Evolutionary conservation across 2,329 filamentous ascomycete genomes (phyloP).

Genomic region (Talaromyces sp.): DNA sequence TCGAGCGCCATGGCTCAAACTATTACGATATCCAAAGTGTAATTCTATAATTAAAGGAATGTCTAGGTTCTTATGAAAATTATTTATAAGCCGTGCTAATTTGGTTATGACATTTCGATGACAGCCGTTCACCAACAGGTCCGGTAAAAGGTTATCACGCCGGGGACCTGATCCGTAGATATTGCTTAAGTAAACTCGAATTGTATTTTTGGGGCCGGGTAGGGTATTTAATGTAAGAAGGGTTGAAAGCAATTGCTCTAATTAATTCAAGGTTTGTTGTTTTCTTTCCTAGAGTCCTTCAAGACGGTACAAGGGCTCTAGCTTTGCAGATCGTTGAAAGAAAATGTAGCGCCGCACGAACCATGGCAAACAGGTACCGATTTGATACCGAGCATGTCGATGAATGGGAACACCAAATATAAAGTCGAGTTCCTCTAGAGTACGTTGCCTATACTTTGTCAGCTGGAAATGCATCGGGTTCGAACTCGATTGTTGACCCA

Average conservation of each 20-base stretch:
- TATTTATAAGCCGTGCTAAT: not conserved
- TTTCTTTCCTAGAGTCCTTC: conserved; percentile 18
- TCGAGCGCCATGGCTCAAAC: conserved; percentile 11
- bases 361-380: conserved; percentile 46
- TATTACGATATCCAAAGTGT: no score
- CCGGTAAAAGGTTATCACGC: not conserved
- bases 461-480: not conserved
- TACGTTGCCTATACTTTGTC: conserved; percentile 21
- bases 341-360: conserved; percentile 51
- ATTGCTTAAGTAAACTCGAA: not conserved
- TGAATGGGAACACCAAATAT: conserved; percentile 52
- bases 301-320: conserved; percentile 41
- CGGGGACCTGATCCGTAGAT: not conserved
- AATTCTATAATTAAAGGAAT: no score
- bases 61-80: no score
- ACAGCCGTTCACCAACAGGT: not conserved
- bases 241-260: no score
- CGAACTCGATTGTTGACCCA: not conserved
- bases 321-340: conserved; percentile 34
- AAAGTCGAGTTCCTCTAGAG: conserved; percentile 41
- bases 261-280: no score
- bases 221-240: no score
- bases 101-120: not conserved
- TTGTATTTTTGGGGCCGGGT: no score
- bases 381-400: conserved; percentile 45